Base-by-base conservation (phyloP, 1,284 basidiomycete genomes). In the Ceratorhiza oryzae-sativae region DNA sequence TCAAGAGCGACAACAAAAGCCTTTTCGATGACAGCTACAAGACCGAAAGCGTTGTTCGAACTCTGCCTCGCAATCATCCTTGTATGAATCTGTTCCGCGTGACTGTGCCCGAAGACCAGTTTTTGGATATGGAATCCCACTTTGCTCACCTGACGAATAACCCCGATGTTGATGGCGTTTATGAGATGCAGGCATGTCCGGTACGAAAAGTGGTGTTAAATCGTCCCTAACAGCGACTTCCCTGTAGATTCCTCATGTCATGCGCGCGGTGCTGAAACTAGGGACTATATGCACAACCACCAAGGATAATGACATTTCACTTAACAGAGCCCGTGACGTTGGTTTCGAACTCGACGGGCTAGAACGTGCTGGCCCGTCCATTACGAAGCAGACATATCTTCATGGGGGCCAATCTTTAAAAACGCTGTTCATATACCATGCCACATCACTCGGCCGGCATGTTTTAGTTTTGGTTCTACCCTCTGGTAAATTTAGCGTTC, bases 131-230 rank as follows among this genome's bases (percentile, higher is more conserved):
- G 32, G 91, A 95, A 76, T 90, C 93, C 71, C 93, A 97, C 79
- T 98, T 98, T 78, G 91, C 94, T 39, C 90, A 94, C 77, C 85
- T 99, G 67, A 93, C 90, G 74, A 98, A 97, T 79, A 93, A 97
- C 77, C 93, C 96, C 0, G 95, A 94, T 78, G 94, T 98, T 8
- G 95, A 98, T 76, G 95, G 95, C 1, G 92, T 98, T 1, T 99
- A 92, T 78, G 97, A 99, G 81, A 86, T 92, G 45, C 94, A 98
- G 85, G 93, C 92, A 75, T 71, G 75, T 81, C 72, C 25, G 6
- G 63, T 61, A 15, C 15, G 9, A 6, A 59, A 49, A 73, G 30
- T 60, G n/a, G 61, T 63, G 15, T 15, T 20, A 27, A 9, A 46
- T 13, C 30, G 34, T 20, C 27, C 23, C 34, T 46, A 36, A 34